A percentile compares a stretch with the other conserved stretches of the same genome.
These are phyloP conservation scores for Panus rudis DNA, from an alignment of 768 basidiomycete species.

Conservation along the genomic window DNA sequence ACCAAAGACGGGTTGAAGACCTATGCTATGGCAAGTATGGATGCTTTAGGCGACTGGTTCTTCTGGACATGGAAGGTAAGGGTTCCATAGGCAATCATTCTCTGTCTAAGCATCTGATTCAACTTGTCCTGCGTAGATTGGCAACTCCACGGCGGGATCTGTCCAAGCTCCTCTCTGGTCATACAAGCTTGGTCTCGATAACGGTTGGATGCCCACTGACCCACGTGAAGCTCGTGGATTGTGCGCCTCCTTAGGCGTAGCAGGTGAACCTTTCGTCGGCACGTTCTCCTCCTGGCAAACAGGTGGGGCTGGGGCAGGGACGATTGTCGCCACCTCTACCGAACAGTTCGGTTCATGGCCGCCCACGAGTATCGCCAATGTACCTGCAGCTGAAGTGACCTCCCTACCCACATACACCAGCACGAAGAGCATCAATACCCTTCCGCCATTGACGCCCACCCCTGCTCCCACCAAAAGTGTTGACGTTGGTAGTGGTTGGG, in stretches of 20 bases:
- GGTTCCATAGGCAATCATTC: background rate
- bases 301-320: conserved; percentile 49
- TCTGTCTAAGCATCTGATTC: background rate
- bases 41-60: conserved; percentile 60
- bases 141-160: conserved; percentile 38
- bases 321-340: conserved; percentile 34
- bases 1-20: conserved; percentile 44
- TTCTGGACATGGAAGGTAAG: conserved; percentile 75
- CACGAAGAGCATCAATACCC: conserved; percentile 46
- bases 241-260: conserved; percentile 49
- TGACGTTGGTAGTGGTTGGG: conserved; percentile 44
- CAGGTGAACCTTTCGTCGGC: conserved; percentile 40
- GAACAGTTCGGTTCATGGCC: conserved; percentile 45
- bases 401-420: conserved; percentile 57
- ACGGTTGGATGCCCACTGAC: conserved; percentile 74
- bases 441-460: conserved; percentile 49
- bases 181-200: conserved; percentile 57
- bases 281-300: conserved; percentile 55
- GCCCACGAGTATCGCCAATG: conserved; percentile 39
- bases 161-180: conserved; percentile 58
- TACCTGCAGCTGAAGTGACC: conserved; percentile 28
- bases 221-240: conserved; percentile 55
- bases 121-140: conserved; percentile 33
- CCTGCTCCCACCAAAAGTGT: conserved; percentile 8
- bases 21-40: conserved; percentile 53